Evolutionary conservation across 805 yeast species (phyloP), one percentile per base, ranked within the genome.

Genomic region (Metschnikowia continentalis): DNA sequence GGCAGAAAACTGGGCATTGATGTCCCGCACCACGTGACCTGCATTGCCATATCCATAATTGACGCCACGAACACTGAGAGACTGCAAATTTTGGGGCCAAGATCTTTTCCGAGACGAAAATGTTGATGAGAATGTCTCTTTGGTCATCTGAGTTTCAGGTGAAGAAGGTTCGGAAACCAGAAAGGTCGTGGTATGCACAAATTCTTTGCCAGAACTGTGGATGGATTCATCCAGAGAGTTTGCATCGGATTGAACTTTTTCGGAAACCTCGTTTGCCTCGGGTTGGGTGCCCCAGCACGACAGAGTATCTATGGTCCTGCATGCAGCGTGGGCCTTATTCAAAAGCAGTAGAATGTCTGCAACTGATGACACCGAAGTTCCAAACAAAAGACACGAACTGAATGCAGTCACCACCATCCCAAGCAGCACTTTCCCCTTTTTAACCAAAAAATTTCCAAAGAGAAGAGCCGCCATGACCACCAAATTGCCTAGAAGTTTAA

Each of bases 381-480:
- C 86, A n/a, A 90, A 70, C 63, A 82, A 74, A 11, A 92, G 65
- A 59, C 97, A 89, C 10, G 96, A 79, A 57, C 89, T 82, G 59
- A 94, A 90, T 37, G 96, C 86, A 0, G 96, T 85, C 46, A 94
- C 70, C 0, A 92, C 88, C 37, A 82, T 77, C 11, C 88, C 85
- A 2, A 89, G 70, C 1, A 71, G 58, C 13, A 83, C 62, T 7
- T 77, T 72, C 0, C 81, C 80, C 5, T 68, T 65, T 35, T 68
- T 66, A 3, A 90, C 84, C 72, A 88, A 77, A 42, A 74, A 75
- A 30, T 85, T 79, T 1, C 98, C 99, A 69, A 86, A 92, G 89
- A 96, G 90, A 60, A 94, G 88, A 0, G 92, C 95, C 66, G 89
- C 96, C 2, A 91, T 87, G 71, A 92, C 90, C 83, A 90, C 84